Conservation (phyloP, 352 stramenopile genomes). For the Phytophthora syringae region DNA sequence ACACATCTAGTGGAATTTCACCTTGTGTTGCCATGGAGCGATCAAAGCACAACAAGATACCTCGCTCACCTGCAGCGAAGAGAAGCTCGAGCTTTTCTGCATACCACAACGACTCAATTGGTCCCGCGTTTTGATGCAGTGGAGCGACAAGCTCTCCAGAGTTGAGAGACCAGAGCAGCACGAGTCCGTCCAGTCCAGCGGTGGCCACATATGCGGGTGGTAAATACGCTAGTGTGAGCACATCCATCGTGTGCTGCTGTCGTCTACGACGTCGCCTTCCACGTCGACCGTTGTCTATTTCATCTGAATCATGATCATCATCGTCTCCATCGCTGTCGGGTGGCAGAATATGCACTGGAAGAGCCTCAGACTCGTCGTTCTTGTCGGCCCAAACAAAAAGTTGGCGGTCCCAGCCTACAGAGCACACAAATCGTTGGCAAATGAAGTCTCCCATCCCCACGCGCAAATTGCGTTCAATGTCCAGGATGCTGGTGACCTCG, state of each 20-base stretch:
- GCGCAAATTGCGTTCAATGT: conserved; percentile 79
- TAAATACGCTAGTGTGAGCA: conserved; percentile 72
- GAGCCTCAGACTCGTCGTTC: conserved; percentile 73
- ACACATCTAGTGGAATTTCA: conserved; percentile 46
- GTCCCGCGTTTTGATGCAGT: conserved; percentile 62
- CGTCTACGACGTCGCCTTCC: conserved; percentile 34
- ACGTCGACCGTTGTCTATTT: conserved; percentile 22
- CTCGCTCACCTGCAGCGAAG: conserved; percentile 68
- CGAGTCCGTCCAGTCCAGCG: conserved; percentile 69
- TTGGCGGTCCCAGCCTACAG: conserved; percentile 82
- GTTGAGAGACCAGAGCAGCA: conserved; percentile 83
- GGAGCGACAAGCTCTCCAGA: conserved; percentile 71
- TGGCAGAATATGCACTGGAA: conserved; percentile 65
- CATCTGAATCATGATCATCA: conserved; percentile 25
- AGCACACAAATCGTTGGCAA: conserved; percentile 83
- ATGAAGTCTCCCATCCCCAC: conserved; percentile 87
- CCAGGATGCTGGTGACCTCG: conserved; percentile 83
- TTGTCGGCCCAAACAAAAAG: conserved; percentile 89
- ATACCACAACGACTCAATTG: conserved; percentile 77
- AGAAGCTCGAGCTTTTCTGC: conserved; percentile 76
- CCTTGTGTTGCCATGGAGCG: conserved; percentile 66
- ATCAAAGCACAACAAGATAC: conserved; percentile 71
- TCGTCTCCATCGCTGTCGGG: conserved; percentile 35
- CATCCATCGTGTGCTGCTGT: conserved; percentile 66
- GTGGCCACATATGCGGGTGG: conserved; percentile 76